A percentile compares a stretch with the other conserved stretches of the same genome.
These are phyloP conservation scores for Pascua guehoae DNA, from an alignment of 1,284 basidiomycete species.

Conservation along the genomic window DNA sequence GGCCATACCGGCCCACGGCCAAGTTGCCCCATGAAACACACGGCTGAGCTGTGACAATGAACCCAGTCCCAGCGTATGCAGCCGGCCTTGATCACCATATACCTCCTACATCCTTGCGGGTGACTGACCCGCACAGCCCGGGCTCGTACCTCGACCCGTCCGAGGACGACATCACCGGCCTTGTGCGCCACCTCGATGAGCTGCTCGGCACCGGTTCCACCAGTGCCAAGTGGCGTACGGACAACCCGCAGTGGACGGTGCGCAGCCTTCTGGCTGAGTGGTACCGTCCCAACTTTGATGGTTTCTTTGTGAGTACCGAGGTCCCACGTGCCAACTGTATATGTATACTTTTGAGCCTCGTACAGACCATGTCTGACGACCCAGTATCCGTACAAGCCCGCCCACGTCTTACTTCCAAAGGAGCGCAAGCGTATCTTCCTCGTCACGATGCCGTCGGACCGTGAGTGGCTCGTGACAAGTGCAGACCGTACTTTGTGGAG, in stretches of 20 bases:
- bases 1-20: neutral
- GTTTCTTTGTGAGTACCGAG: constrained; percentile 78
- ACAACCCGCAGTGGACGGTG: constrained; percentile 69
- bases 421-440: constrained; percentile 96
- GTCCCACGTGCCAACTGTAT: no score
- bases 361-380: neutral
- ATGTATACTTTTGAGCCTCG: neutral
- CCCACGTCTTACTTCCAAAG: constrained; percentile 95
- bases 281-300: constrained; percentile 97
- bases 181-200: constrained; percentile 81
- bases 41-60: no score
- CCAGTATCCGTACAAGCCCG: constrained; percentile 94
- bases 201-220: constrained; percentile 67
- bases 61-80: no score
- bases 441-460: constrained; percentile 89
- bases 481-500: no score
- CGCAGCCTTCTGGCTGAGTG: constrained; percentile 91
- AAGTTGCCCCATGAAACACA: neutral
- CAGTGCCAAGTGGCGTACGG: constrained; percentile 45
- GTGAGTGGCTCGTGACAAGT: constrained; percentile 50
- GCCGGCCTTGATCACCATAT: no score
- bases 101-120: neutral
- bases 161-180: constrained; percentile 85
- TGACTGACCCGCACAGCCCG: constrained; percentile 57
- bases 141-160: constrained; percentile 97